Base-by-base conservation (phyloP, 805 yeast species). In the Kodamaea lidongshanica region DNA sequence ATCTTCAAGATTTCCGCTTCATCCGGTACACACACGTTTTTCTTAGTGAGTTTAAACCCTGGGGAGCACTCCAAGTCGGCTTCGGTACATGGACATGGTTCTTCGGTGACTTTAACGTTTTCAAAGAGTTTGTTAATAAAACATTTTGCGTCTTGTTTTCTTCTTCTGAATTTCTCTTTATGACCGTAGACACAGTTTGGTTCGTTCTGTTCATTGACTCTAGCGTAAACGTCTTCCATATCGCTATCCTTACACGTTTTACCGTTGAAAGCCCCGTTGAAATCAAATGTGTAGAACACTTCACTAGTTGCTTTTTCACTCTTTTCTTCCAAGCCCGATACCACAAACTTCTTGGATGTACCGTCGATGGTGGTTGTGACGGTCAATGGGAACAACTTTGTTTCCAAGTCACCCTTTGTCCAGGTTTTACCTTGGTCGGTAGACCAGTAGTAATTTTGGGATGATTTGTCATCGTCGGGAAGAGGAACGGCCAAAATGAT, bases 371-470 rank as follows among this genome's bases (percentile, higher is more conserved):
- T 71, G 0, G 87, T 74, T 1, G 74, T 50, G 6, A 79, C 33
- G 4, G 55, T 45, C 3, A 52, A 33, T 0, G 79, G 75, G 20
- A 45, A 41, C 9, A 76, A 44, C 1, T 62, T 37, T 6, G 40
- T 30, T 6, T 70, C 77, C 4, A 84, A 48, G n/a, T 67, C 60
- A 18, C 61, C 56, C 21, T 61, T 62, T 4, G 48, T 36, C 88
- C 92, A 85, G 3, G 78, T 52, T 19, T 61, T 49, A 25, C 95
- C 95, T 48, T 81, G 86, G 49, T 85, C 88, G 9, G 77, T 48
- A 0, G 94, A 77, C 44, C 66, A 85, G 20, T 44, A 48, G 20
- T 65, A 39, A n/a, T 52, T 48, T 8, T 57, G 54, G 5, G 54
- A 62, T 0, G 50, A 44, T 4, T 45, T 49, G 4, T 64, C 47